phyloP scores from a whole-genome alignment of 805 yeast genomes.

The Pachysolen tannophilus region DNA sequence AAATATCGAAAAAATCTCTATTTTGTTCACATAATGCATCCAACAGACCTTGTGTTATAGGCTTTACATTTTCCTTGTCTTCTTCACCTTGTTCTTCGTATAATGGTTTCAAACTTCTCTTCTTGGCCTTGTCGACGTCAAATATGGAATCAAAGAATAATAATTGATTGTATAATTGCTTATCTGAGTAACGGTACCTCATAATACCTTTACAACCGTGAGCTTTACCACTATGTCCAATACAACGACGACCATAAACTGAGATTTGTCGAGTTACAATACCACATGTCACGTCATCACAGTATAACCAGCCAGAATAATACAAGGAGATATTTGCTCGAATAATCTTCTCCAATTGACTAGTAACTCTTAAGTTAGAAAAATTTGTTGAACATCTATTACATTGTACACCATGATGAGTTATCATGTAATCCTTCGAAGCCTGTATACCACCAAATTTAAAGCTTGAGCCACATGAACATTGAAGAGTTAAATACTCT shows the following conservation, averaged over 20 bases:
- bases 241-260: constrained; percentile 83
- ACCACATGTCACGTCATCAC: constrained; percentile 84
- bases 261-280: constrained; percentile 74
- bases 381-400: constrained; percentile 47
- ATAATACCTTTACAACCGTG: constrained; percentile 73
- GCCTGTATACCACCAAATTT: constrained; percentile 69
- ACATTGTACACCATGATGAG: constrained; percentile 68
- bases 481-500: constrained; percentile 44
- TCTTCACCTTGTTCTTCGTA: constrained; percentile 19
- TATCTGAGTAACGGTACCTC: constrained; percentile 70
- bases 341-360: constrained; percentile 70
- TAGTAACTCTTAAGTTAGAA: constrained; percentile 44
- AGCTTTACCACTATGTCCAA: constrained; percentile 54
- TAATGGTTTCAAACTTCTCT: constrained; percentile 45
- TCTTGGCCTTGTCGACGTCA: constrained; percentile 72
- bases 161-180: constrained; percentile 78
- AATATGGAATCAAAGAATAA: constrained; percentile 72
- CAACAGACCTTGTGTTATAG: constrained; percentile 41
- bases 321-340: constrained; percentile 65
- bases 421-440: constrained; percentile 51
- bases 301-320: constrained; percentile 78
- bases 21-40: constrained; percentile 78
- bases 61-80: constrained; percentile 16
- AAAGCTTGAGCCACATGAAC: constrained; percentile 57
- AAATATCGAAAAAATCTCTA: constrained; percentile 45